phyloP scores from a whole-genome alignment of 2,329 filamentous ascomycete genomes.

The Trematosphaeria pertusa region DNA sequence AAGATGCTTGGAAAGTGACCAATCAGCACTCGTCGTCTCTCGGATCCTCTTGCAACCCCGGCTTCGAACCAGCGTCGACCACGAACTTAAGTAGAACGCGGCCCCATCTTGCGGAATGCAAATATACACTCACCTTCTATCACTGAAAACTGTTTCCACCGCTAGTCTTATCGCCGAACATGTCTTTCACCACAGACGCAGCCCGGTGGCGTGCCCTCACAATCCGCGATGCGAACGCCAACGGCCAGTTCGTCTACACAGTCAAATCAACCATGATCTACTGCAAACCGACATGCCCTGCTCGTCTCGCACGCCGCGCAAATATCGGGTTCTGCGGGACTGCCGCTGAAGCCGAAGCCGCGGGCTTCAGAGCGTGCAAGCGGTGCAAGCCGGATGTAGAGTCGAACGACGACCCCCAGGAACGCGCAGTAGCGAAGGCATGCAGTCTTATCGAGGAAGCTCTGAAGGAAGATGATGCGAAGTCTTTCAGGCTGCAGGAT shows the following conservation, averaged over 20 bases:
- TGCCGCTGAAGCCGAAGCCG: constrained; percentile 54
- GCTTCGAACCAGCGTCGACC: too few species aligned
- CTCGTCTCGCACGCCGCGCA: constrained; percentile 64
- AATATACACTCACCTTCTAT: too few species aligned
- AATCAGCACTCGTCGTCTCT: constrained; percentile 18
- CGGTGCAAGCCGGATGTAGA: constrained; percentile 58
- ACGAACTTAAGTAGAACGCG: too few species aligned
- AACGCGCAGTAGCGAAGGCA: constrained; percentile 52
- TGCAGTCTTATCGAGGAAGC: constrained; percentile 38
- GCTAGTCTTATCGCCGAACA: too few species aligned
- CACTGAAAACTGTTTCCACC: too few species aligned
- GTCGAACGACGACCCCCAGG: constrained; percentile 51
- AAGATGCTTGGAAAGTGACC: constrained; percentile 27
- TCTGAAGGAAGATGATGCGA: constrained; percentile 24
- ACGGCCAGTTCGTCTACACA: constrained; percentile 60
- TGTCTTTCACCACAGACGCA: constrained; percentile 41
- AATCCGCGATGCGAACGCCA: constrained; percentile 52
- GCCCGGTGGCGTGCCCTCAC: constrained; percentile 52
- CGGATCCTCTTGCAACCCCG: not conserved
- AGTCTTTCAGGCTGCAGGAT: constrained; percentile 49
- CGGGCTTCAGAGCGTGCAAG: constrained; percentile 64
- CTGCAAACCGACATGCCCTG: constrained; percentile 67
- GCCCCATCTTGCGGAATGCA: too few species aligned
- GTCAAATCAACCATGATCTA: constrained; percentile 66
- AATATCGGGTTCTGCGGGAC: constrained; percentile 64